These are phyloP conservation scores for Beta lomatogona DNA, from an alignment of 179 eudicot genomes.

Conservation along the genomic window DNA sequence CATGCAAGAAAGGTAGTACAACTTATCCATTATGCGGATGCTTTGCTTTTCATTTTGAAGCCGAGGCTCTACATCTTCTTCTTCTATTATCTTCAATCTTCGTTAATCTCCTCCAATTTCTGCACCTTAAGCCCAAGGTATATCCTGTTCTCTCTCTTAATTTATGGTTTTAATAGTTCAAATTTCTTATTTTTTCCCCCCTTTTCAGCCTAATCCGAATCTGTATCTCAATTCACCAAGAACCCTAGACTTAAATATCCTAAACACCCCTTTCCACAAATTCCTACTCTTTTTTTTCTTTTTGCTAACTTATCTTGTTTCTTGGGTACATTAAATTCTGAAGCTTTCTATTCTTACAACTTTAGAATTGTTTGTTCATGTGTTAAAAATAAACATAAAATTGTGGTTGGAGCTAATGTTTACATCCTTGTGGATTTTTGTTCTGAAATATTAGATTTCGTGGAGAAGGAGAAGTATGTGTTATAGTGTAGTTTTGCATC, in stretches of 20 bases:
- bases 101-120: neutral
- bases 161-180: neutral
- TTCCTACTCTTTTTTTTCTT: too few species aligned
- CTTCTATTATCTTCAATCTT: neutral
- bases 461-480: too few species aligned
- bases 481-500: too few species aligned
- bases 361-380: neutral
- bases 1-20: neutral
- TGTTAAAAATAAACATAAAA: neutral
- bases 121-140: constrained; percentile 1
- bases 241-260: constrained; percentile 2
- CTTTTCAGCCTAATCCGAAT: neutral
- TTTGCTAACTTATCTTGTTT: neutral
- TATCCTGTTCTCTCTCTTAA: neutral
- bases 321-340: neutral
- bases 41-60: neutral
- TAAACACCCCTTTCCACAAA: neutral
- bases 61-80: neutral
- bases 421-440: too few species aligned
- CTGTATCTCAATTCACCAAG: neutral
- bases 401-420: neutral
- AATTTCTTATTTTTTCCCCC: neutral
- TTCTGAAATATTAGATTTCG: too few species aligned
- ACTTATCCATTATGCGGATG: neutral
- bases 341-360: neutral